Percentiles rank a stretch among this genome's conserved stretches.
Evolutionary conservation across 139 green algal species (phyloP).

Genomic region (Picochlorum sp.): DNA sequence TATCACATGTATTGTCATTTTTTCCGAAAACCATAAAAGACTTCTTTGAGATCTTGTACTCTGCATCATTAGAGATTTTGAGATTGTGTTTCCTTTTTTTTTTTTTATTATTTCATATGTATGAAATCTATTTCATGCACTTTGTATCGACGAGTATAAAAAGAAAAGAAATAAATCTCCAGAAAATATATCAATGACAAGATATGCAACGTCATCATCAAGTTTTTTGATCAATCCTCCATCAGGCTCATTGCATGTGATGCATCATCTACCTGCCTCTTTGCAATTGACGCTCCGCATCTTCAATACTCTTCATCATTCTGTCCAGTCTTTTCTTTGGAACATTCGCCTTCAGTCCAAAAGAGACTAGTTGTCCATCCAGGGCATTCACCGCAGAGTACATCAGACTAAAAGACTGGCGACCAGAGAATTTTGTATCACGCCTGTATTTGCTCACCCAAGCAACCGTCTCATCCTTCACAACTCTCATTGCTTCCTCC

Average conservation of each 20-base stretch:
- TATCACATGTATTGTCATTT: no score
- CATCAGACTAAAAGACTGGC: conserved; percentile 71
- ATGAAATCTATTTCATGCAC: background rate
- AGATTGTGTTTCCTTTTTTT: no score
- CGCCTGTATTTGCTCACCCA: conserved; percentile 10
- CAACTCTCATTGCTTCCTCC: conserved; percentile 49
- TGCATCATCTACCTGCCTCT: conserved; percentile 53
- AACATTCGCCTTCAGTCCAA: conserved; percentile 65
- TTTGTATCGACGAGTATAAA: background rate
- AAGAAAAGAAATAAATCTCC: no score
- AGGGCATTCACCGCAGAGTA: conserved; percentile 86
- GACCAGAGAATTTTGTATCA: conserved; percentile 54
- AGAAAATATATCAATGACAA: no score
- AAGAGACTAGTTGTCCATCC: conserved; percentile 86
- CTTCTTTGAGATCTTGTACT: no score
- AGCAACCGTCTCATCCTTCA: conserved; percentile 28
- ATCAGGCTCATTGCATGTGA: no score
- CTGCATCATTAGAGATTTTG: no score
- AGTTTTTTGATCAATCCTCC: no score
- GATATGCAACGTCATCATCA: no score
- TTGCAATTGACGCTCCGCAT: conserved; percentile 37
- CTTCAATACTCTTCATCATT: conserved; percentile 65
- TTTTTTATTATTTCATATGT: background rate
- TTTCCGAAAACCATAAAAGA: no score
- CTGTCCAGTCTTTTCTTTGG: conserved; percentile 86